A percentile compares a stretch with the other conserved stretches of the same genome.
Evolutionary conservation across 441 rosid species (phyloP).

Genomic region (Pelargonium australe): DNA sequence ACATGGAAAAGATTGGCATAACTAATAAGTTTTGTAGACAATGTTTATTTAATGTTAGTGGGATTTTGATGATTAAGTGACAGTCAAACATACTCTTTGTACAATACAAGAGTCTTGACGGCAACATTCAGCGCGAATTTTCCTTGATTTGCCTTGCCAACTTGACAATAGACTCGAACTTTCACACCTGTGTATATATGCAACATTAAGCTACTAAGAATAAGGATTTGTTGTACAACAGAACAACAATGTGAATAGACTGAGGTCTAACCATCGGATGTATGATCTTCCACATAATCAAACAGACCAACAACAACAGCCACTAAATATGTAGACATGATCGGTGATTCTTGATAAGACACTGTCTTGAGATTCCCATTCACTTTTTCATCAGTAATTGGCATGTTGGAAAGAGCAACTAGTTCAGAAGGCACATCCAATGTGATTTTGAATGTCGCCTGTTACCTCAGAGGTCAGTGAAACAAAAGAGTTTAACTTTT

Average conservation of each 20-base stretch:
- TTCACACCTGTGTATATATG: slow-evolving; percentile 46
- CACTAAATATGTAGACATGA: slow-evolving; percentile 95
- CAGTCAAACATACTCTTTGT: slow-evolving; percentile 58
- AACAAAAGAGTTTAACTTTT: background rate
- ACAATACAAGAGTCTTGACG: slow-evolving; percentile 75
- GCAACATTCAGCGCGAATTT: slow-evolving; percentile 83
- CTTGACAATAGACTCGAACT: slow-evolving; percentile 87
- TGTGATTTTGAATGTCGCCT: slow-evolving; percentile 90
- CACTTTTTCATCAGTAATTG: slow-evolving; percentile 60
- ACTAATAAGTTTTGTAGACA: background rate
- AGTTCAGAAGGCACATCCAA: slow-evolving; percentile 73
- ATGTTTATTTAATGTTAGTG: background rate
- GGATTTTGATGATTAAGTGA: slow-evolving; percentile 15
- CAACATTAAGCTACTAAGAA: slow-evolving; percentile 11
- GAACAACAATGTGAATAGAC: slow-evolving; percentile 2
- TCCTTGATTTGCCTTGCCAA: slow-evolving; percentile 85
- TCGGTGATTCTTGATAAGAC: slow-evolving; percentile 75
- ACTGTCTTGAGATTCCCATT: slow-evolving; percentile 61
- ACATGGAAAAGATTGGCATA: background rate
- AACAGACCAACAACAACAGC: slow-evolving; percentile 89
- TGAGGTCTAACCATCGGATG: slow-evolving; percentile 66
- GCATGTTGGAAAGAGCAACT: slow-evolving; percentile 93
- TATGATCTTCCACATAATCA: slow-evolving; percentile 80
- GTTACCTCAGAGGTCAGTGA: slow-evolving; percentile 22
- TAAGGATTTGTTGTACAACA: background rate